These are phyloP conservation scores for Cercospora sesami DNA, from an alignment of 2,329 filamentous ascomycete species.

Conservation along the genomic window DNA sequence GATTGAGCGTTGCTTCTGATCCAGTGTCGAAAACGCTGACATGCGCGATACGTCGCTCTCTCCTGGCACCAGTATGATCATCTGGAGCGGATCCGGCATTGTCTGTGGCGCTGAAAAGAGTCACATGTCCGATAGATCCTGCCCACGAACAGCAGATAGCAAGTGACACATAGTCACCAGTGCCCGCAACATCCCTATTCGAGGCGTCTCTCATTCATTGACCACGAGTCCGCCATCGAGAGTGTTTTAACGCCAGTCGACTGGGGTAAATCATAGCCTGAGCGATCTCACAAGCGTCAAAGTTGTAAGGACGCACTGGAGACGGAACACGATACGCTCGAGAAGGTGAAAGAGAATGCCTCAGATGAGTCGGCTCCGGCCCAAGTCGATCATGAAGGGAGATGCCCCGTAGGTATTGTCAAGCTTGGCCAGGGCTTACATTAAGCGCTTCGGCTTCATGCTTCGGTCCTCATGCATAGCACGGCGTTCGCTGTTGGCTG, in stretches of 20 bases:
- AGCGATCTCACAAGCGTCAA: neutral
- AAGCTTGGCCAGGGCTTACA: neutral
- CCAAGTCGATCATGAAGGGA: neutral
- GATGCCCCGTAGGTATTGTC: neutral
- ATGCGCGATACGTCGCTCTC: no score
- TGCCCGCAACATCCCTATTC: neutral
- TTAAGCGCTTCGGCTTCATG: neutral
- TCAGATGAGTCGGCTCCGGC: no score
- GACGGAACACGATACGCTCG: neutral
- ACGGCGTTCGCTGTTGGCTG: neutral
- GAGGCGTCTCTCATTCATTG: neutral
- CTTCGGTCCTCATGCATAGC: neutral
- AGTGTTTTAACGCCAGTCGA: neutral
- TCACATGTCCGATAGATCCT: neutral
- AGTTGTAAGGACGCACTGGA: neutral
- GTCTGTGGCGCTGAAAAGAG: neutral
- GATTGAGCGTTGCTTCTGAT: no score
- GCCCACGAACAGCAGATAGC: neutral
- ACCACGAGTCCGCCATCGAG: neutral
- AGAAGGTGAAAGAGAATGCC: neutral
- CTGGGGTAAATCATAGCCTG: neutral
- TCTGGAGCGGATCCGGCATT: neutral
- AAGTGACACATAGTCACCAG: neutral
- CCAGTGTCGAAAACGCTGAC: no score
- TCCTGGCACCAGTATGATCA: no score